Base-by-base conservation (phyloP, 2,329 filamentous ascomycete species). In the Diatrype stigma region DNA sequence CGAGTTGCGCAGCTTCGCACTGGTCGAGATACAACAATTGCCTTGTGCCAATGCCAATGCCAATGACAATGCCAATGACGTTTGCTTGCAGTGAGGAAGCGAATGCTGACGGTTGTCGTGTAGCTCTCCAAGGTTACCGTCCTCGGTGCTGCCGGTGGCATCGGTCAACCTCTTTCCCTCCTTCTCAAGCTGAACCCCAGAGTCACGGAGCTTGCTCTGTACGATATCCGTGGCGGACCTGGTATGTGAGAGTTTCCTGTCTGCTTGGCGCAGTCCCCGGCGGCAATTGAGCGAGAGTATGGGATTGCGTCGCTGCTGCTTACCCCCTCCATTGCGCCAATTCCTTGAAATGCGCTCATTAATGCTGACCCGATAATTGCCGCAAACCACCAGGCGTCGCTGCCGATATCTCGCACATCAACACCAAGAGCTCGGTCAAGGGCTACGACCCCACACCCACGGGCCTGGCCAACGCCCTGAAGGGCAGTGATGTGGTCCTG, bases 111-210 rank as follows among this genome's bases (percentile, higher is more conserved):
- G 19, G 45, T 45, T 40, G 30, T 34, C 44, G 42, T 56, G 42
- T 61, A 99, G 94, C 84, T 91, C 70, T 95, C 92, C 77, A 97
- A 97, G 85, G 94, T 99, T 67, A 85, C 92, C 70, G 91, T 99
- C 64, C 89, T 97, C 73, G 94, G 94, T 81, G 94, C 94, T 64
- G 88, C 88, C 69, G 94, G 94, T 79, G 94, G 94, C 76, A 99
- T 99, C 79, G 94, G 94, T 74, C 94, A 99, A 76, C 94, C 94
- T 69, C 81, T 99, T 68, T 99, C 94, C 53, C 88, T 99, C 63
- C 87, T 99, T 70, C 84, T 99, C 75, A 99, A 99, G 90, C 86
- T 96, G 72, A 97, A 96, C 87, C 90, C 92, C 65, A 84, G 89
- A 70, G 93, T 97, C 65, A 87, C 84, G 67, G 86, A 96, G 74